phyloP scores from a whole-genome alignment of 1,284 basidiomycete genomes.

The Ceratobasidium sp. region DNA sequence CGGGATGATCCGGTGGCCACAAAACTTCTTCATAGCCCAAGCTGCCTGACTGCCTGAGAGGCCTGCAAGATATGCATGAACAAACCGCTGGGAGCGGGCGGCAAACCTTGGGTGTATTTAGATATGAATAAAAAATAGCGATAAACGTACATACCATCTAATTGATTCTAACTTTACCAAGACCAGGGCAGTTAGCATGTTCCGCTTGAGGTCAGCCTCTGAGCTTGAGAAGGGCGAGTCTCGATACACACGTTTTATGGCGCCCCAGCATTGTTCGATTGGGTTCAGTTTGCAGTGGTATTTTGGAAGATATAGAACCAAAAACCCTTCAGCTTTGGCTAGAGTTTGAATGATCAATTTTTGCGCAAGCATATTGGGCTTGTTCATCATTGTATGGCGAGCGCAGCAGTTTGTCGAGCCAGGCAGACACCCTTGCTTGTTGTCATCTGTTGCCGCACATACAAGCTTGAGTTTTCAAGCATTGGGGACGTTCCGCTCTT shows the following conservation, averaged over 20 bases:
- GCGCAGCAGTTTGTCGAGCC: conserved; percentile 36
- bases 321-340: conserved; percentile 17
- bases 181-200: conserved; percentile 32
- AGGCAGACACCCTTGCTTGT: conserved; percentile 28
- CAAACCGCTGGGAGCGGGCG: conserved; percentile 30
- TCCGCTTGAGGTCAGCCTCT: conserved; percentile 34
- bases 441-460: not conserved
- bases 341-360: conserved; percentile 36
- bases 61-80: conserved; percentile 37
- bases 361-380: conserved; percentile 37
- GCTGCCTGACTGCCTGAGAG: conserved; percentile 36
- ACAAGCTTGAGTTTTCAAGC: conserved; percentile 39
- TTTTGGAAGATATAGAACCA: conserved; percentile 39
- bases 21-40: conserved; percentile 37
- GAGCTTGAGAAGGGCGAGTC: conserved; percentile 24
- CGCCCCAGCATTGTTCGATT: conserved; percentile 34
- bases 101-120: conserved; percentile 28
- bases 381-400: conserved; percentile 12
- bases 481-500: conserved; percentile 45
- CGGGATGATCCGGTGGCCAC: conserved; percentile 30
- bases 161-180: conserved; percentile 32
- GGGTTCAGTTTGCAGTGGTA: conserved; percentile 41
- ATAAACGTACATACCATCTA: conserved; percentile 1
- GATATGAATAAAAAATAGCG: not conserved
- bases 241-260: conserved; percentile 38